phyloP scores from a whole-genome alignment of 176 grass and related monocot genomes.

The Tillandsia fasciculata region DNA sequence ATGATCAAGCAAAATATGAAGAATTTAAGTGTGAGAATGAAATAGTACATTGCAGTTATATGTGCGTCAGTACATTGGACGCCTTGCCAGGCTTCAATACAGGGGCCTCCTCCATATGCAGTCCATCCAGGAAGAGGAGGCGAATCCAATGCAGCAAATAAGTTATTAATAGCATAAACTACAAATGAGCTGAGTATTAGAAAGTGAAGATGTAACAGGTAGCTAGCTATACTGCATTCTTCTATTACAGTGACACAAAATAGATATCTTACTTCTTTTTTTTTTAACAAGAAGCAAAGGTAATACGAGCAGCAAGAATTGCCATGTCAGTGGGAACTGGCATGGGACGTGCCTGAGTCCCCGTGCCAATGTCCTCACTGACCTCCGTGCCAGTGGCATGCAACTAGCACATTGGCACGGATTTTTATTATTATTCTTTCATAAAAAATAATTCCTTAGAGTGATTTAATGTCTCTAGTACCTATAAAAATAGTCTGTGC shows the following conservation, averaged over 20 bases:
- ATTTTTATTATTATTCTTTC: too few species aligned
- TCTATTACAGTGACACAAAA: not conserved
- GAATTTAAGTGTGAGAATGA: not conserved
- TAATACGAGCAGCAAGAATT: not conserved
- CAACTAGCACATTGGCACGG: too few species aligned
- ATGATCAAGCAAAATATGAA: not conserved
- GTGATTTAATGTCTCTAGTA: too few species aligned
- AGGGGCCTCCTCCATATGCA: slow-evolving; percentile 73
- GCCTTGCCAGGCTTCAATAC: slow-evolving; percentile 75
- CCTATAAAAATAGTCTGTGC: too few species aligned
- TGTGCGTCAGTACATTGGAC: slow-evolving; percentile 57
- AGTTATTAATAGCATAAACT: slow-evolving; percentile 90
- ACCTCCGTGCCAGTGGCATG: too few species aligned
- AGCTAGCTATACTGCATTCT: not conserved
- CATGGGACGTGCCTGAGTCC: too few species aligned
- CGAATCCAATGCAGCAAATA: slow-evolving; percentile 58
- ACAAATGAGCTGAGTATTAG: not conserved
- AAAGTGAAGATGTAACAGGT: not conserved
- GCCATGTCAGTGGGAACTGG: not conserved
- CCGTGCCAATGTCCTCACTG: too few species aligned
- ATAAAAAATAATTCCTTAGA: too few species aligned
- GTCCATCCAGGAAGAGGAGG: slow-evolving; percentile 74
- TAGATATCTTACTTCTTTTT: not conserved
- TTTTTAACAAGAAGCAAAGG: not conserved
- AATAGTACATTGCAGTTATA: slow-evolving; percentile 71